Percentiles rank a stretch among this genome's conserved stretches.
phyloP scores from a whole-genome alignment of 768 basidiomycete genomes.

The Mycena alexandri region DNA sequence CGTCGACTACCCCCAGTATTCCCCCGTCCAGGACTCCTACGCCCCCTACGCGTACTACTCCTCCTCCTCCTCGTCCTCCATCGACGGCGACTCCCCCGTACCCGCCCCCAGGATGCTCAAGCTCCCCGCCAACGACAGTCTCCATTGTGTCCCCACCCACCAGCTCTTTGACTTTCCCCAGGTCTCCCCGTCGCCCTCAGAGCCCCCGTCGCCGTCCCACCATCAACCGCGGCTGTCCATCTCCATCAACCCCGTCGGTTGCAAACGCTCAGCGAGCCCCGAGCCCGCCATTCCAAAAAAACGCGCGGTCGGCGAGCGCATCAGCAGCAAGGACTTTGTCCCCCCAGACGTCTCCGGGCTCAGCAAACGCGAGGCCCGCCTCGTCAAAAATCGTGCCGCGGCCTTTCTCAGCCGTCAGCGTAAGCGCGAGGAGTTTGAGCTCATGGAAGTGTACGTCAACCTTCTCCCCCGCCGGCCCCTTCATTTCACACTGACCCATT shows the following conservation, averaged over 20 bases:
- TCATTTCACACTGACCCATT: conserved; percentile 24
- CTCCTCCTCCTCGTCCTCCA: conserved; percentile 64
- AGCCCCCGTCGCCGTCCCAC: conserved; percentile 46
- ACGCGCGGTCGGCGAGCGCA: conserved; percentile 60
- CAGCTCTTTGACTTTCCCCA: conserved; percentile 76
- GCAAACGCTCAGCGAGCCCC: conserved; percentile 63
- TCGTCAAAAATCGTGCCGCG: conserved; percentile 93
- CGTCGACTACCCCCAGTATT: conserved; percentile 48
- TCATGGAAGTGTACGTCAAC: conserved; percentile 86
- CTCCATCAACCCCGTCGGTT: conserved; percentile 50
- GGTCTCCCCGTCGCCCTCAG: conserved; percentile 49
- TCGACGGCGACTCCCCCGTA: conserved; percentile 61
- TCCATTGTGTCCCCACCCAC: conserved; percentile 75
- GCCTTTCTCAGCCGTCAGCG: conserved; percentile 92
- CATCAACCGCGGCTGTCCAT: conserved; percentile 48
- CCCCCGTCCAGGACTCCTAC: conserved; percentile 52
- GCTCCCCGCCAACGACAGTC: conserved; percentile 62
- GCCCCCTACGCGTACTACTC: conserved; percentile 60
- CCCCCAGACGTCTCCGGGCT: conserved; percentile 91
- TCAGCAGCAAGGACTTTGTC: conserved; percentile 84
- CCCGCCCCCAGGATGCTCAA: conserved; percentile 63
- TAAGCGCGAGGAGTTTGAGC: conserved; percentile 93
- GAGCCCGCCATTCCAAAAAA: conserved; percentile 56
- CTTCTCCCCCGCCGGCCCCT: conserved; percentile 29
- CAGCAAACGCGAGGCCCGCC: conserved; percentile 90